Percentiles rank a stretch among this genome's conserved stretches.
phyloP scores from a whole-genome alignment of 306 rosid genomes.

The Rubus idaeus region DNA sequence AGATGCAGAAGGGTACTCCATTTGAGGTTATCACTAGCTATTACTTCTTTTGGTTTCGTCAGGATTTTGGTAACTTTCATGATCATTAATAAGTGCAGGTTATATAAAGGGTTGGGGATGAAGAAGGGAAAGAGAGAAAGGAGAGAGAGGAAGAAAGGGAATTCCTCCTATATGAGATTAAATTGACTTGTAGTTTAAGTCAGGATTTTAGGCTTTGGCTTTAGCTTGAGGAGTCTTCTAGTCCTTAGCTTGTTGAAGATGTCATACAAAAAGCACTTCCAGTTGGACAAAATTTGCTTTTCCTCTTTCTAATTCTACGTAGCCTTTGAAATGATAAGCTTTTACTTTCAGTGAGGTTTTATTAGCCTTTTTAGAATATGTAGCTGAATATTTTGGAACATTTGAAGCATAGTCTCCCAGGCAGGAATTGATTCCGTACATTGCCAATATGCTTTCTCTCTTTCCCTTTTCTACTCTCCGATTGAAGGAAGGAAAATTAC shows the following conservation, averaged over 20 bases:
- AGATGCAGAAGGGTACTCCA: constrained; percentile 40
- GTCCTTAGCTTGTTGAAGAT: constrained; percentile 57
- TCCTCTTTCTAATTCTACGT: constrained; percentile 2
- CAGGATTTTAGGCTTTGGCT: constrained; percentile 30
- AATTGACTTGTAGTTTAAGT: constrained; percentile 70
- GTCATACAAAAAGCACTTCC: constrained; percentile 36
- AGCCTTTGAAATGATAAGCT: constrained; percentile 45
- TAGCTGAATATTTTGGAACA: constrained; percentile 34
- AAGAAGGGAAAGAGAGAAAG: constrained; percentile 22
- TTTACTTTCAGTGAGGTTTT: constrained; percentile 5
- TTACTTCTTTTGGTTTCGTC: constrained; percentile 3
- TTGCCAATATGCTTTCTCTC: background rate
- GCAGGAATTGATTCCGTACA: background rate
- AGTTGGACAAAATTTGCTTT: constrained; percentile 31
- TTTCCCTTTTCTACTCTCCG: background rate
- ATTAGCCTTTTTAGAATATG: background rate
- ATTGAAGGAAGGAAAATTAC: background rate
- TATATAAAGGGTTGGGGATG: constrained; percentile 20
- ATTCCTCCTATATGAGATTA: constrained; percentile 48
- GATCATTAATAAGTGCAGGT: background rate
- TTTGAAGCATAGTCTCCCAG: constrained; percentile 25
- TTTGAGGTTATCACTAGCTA: constrained; percentile 6
- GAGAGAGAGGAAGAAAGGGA: constrained; percentile 32
- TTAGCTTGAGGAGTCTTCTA: constrained; percentile 48
- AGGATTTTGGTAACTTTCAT: constrained; percentile 8